These are phyloP conservation scores for Fulvia fulva DNA, from an alignment of 2,329 filamentous ascomycete species.

Conservation along the genomic window DNA sequence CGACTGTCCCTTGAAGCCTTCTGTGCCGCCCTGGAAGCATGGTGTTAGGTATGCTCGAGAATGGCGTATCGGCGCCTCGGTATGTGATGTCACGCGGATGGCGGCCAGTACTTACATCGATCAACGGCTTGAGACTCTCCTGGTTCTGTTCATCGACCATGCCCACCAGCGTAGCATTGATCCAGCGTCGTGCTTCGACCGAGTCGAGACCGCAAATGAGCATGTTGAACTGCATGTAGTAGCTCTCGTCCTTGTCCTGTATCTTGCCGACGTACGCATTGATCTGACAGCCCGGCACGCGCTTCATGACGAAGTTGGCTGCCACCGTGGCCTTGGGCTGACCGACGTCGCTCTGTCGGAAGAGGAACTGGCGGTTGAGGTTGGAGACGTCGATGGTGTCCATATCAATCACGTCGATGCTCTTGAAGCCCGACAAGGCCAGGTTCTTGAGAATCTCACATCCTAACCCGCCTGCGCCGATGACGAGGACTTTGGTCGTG, in stretches of 20 bases:
- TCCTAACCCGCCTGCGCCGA: conserved; percentile 87
- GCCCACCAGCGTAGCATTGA: conserved; percentile 86
- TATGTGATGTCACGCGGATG: too few species aligned
- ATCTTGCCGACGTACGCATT: conserved; percentile 92
- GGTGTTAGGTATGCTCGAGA: too few species aligned
- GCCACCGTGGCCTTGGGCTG: conserved; percentile 92
- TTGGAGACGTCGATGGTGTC: conserved; percentile 99
- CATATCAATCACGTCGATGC: conserved; percentile 99
- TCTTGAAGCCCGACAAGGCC: conserved; percentile 88
- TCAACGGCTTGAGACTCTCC: conserved; percentile 85
- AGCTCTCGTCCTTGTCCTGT: conserved; percentile 92
- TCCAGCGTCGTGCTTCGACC: conserved; percentile 97
- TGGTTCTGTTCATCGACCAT: conserved; percentile 82
- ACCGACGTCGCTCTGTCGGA: conserved; percentile 85
- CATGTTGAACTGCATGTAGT: conserved; percentile 95
- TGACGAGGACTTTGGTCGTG: conserved; percentile 59
- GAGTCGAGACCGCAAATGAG: conserved; percentile 93
- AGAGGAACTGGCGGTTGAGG: conserved; percentile 94
- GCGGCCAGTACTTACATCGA: too few species aligned
- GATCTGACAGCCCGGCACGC: conserved; percentile 87
- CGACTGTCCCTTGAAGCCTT: conserved; percentile 97
- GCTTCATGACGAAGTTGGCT: conserved; percentile 81
- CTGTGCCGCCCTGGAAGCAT: conserved; percentile 95
- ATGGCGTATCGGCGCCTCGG: too few species aligned
- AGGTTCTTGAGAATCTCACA: conserved; percentile 97